phyloP scores from a whole-genome alignment of 2,329 filamentous ascomycete species.

The Trichoderma sp. region DNA sequence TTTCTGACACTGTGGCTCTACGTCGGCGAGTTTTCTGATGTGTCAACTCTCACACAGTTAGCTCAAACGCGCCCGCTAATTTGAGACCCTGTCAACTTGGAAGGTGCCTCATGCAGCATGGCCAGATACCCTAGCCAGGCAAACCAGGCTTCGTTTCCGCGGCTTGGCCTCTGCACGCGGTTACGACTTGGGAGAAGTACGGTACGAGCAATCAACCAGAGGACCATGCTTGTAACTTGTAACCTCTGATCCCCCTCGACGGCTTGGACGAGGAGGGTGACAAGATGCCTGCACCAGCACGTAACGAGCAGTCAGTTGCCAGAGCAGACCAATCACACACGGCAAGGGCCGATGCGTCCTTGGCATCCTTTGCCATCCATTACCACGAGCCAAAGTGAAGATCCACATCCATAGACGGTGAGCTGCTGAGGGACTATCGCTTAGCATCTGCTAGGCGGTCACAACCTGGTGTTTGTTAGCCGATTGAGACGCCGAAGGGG shows the following conservation, averaged over 20 bases:
- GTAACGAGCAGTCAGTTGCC: background rate
- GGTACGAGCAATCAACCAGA: background rate
- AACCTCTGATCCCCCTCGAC: background rate
- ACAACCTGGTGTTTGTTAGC: background rate
- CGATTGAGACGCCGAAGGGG: background rate
- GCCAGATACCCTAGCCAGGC: background rate
- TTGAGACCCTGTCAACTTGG: constrained; percentile 12
- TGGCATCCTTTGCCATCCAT: background rate
- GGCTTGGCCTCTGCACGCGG: constrained; percentile 6
- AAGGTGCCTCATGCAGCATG: constrained; percentile 13
- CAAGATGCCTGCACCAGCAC: background rate
- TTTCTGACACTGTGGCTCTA: constrained; percentile 15
- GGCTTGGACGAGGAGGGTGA: background rate
- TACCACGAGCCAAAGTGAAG: constrained; percentile 1
- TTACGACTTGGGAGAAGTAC: background rate
- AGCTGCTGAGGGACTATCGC: background rate
- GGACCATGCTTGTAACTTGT: background rate
- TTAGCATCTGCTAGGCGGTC: background rate
- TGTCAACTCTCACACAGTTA: constrained; percentile 19
- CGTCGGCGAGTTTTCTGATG: constrained; percentile 19
- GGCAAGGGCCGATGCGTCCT: constrained; percentile 2
- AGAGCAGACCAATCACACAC: background rate
- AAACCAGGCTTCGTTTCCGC: constrained; percentile 9
- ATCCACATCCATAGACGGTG: constrained; percentile 1
- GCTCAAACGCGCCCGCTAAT: constrained; percentile 5